These are phyloP conservation scores for Pisolithus marmoratus DNA, from an alignment of 768 basidiomycete species.

Conservation along the genomic window DNA sequence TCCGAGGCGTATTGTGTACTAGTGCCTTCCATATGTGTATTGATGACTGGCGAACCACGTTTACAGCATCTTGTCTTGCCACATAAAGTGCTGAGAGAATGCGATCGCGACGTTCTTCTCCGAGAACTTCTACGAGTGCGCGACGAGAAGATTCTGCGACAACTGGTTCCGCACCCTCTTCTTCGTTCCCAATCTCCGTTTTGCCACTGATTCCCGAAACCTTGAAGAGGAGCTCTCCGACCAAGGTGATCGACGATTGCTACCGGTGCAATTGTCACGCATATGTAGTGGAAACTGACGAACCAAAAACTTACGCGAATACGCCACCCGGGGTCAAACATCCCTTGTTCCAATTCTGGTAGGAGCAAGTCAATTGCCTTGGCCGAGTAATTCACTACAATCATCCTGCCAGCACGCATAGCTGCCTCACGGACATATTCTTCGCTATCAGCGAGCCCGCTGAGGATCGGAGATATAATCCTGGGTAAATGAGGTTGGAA, in stretches of 20 bases:
- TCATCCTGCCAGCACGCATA: slow-evolving; percentile 98
- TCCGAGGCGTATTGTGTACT: slow-evolving; percentile 89
- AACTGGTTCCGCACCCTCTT: slow-evolving; percentile 54
- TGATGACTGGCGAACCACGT: slow-evolving; percentile 82
- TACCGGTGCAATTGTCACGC: slow-evolving; percentile 26
- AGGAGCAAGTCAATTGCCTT: slow-evolving; percentile 91
- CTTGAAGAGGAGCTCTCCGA: slow-evolving; percentile 94
- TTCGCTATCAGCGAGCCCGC: slow-evolving; percentile 86
- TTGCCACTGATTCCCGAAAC: slow-evolving; percentile 95
- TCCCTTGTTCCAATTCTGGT: slow-evolving; percentile 89
- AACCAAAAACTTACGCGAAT: slow-evolving; percentile 62
- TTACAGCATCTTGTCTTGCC: slow-evolving; percentile 89
- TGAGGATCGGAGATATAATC: slow-evolving; percentile 91
- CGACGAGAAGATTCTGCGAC: slow-evolving; percentile 77
- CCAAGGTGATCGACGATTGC: slow-evolving; percentile 94
- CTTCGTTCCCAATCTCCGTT: slow-evolving; percentile 68
- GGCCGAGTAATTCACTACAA: slow-evolving; percentile 88
- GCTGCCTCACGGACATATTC: slow-evolving; percentile 96
- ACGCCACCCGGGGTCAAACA: slow-evolving; percentile 94
- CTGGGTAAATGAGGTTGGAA: slow-evolving; percentile 95
- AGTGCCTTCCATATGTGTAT: slow-evolving; percentile 98
- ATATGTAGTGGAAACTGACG: background rate
- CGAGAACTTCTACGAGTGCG: slow-evolving; percentile 83
- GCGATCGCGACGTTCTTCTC: slow-evolving; percentile 81
- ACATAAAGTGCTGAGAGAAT: slow-evolving; percentile 89